These are phyloP conservation scores for Eucalyptus viminalis DNA, from an alignment of 345 rosid species.

Conservation along the genomic window DNA sequence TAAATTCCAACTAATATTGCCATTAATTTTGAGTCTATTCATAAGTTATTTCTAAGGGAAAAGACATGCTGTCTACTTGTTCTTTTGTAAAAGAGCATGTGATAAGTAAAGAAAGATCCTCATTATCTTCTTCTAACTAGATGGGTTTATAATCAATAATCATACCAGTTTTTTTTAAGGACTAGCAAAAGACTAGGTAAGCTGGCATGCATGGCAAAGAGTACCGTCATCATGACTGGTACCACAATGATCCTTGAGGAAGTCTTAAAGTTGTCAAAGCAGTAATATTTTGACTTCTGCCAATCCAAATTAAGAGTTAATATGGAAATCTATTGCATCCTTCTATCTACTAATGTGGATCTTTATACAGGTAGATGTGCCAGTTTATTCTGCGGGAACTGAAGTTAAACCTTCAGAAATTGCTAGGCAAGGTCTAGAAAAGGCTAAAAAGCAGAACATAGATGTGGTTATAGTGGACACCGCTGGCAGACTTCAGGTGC, in stretches of 20 bases:
- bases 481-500: constrained; percentile 98
- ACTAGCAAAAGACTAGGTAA: not conserved
- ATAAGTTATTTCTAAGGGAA: not conserved
- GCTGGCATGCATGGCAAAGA: not conserved
- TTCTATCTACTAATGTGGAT: constrained; percentile 12
- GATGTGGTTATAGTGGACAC: constrained; percentile 94
- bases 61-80: not conserved
- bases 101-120: not conserved
- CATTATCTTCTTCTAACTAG: not conserved
- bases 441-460: constrained; percentile 71
- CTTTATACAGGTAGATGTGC: constrained; percentile 75
- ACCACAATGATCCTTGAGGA: not conserved
- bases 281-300: not conserved
- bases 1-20: not conserved
- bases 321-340: not conserved
- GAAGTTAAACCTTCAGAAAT: constrained; percentile 82
- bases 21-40: not conserved
- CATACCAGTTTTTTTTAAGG: not conserved
- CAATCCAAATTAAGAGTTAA: not conserved
- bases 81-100: not conserved
- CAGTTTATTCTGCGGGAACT: constrained; percentile 83
- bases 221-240: not conserved
- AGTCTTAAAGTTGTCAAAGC: not conserved
- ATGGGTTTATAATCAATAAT: not conserved
- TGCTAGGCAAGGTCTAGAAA: constrained; percentile 77